Conservation (phyloP, 192 early-diverging fungal species). For the Umbelopsis sp. region DNA sequence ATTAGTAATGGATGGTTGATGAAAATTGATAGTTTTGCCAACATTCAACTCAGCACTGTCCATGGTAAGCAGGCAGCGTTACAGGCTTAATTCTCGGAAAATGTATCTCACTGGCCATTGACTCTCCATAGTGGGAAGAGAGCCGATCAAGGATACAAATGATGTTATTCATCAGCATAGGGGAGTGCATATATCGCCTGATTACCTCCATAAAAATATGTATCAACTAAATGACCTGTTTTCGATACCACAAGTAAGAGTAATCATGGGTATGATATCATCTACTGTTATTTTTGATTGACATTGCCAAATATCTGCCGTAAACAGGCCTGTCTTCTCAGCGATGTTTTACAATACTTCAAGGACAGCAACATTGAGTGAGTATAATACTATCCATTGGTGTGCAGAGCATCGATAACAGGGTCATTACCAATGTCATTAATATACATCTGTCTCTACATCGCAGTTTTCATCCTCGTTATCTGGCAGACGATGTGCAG, state of each 20-base stretch:
- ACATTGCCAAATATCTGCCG: too few relatives aligned
- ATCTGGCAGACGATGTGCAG: conserved; percentile 59
- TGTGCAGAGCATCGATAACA: background rate
- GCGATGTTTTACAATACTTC: conserved; percentile 65
- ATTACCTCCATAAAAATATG: conserved; percentile 56
- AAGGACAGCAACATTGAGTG: conserved; percentile 50
- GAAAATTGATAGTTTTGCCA: conserved; percentile 63
- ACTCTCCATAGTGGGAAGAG: conserved; percentile 48
- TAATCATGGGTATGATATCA: background rate
- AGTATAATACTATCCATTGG: too few relatives aligned
- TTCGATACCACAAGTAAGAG: conserved; percentile 42
- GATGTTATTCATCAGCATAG: conserved; percentile 56
- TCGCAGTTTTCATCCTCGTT: conserved; percentile 58
- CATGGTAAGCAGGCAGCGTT: conserved; percentile 18
- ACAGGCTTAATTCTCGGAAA: background rate
- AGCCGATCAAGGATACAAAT: conserved; percentile 52
- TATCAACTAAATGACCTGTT: conserved; percentile 66
- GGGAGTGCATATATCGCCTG: conserved; percentile 58
- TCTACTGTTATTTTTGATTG: background rate
- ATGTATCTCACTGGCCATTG: background rate
- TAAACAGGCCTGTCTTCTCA: conserved; percentile 51
- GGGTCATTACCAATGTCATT: too few relatives aligned
- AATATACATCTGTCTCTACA: too few relatives aligned
- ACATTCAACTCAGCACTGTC: conserved; percentile 58
- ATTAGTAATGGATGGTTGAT: conserved; percentile 58